A percentile compares a stretch with the other conserved stretches of the same genome.
phyloP scores from a whole-genome alignment of 2,329 filamentous ascomycete species.

The Fusarium solani-melongenae region DNA sequence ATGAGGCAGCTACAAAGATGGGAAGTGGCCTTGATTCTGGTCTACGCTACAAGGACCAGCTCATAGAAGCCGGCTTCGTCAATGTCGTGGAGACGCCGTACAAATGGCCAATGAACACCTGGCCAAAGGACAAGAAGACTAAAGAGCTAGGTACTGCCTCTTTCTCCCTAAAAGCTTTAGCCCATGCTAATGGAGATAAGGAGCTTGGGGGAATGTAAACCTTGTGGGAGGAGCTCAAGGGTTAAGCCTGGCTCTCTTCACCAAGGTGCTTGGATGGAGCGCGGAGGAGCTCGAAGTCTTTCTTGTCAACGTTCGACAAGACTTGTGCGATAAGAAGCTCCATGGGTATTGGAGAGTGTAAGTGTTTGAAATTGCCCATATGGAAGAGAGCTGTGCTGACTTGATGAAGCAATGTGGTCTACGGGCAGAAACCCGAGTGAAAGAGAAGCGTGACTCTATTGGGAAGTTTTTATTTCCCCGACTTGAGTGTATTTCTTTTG shows the following conservation, averaged over 20 bases:
- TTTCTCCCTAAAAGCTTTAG: not conserved
- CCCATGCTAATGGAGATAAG: not conserved
- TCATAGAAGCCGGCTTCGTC: constrained; percentile 15
- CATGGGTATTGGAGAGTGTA: constrained; percentile 14
- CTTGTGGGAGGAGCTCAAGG: constrained; percentile 13
- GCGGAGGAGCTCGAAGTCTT: constrained; percentile 1
- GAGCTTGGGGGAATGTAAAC: constrained; percentile 20
- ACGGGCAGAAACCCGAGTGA: constrained; percentile 6
- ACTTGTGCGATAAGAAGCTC: not conserved
- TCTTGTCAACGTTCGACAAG: constrained; percentile 7
- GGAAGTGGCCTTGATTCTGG: constrained; percentile 9
- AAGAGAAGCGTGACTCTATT: not conserved
- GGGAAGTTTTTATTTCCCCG: not conserved
- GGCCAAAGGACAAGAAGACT: constrained; percentile 9
- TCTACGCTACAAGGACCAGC: constrained; percentile 19
- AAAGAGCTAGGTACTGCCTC: constrained; percentile 13
- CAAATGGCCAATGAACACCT: constrained; percentile 30
- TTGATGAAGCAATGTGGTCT: not conserved
- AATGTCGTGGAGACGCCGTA: constrained; percentile 16
- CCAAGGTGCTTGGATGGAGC: constrained; percentile 9
- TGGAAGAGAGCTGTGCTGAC: not conserved
- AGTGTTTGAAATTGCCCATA: not conserved
- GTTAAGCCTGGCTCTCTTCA: constrained; percentile 11
- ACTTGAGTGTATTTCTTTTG: not conserved
- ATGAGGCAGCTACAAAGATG: constrained; percentile 8